Base-by-base conservation (phyloP, 179 eudicot species). In the Beta corolliflora region DNA sequence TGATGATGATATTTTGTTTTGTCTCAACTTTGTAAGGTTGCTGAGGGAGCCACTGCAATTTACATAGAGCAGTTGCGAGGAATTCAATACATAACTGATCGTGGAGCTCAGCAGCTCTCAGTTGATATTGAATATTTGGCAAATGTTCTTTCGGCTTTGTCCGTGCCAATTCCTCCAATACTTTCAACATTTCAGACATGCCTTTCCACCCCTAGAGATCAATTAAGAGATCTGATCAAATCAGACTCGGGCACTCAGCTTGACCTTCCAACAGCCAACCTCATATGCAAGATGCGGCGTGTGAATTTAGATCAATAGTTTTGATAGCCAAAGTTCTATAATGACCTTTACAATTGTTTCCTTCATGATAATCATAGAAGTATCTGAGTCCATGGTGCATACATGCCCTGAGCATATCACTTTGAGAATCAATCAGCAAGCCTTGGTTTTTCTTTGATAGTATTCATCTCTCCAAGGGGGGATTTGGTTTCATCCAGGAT, bases 21-120 rank as follows among this genome's bases (percentile, higher is more conserved):
- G 16, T 76, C 18, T 73, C 71, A 83, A 72, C 23, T 14, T 56
- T 75, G 41, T 25, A 75, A 93, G 99, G 99, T 95, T 76, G 99
- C 98, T 0, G 99, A 95, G 87, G 99, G 99, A 72, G 98, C 99
- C 23, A 86, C 97, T 3, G 94, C 95, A 25, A 93, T 95, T 68
- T 95, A 92, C 88, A 89, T 87, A 77, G 99, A 95, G 79, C 99
- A 95, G 83, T 80, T 95, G 84, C 90, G 98, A 23, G 98, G 97
- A 73, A 93, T 95, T 73, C 97, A 93, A 70, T 86, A 88, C 73
- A 86, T 95, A 81, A 92, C 97, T 44, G 98, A 93, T 77, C 93
- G 94, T 11, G 99, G 99, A 79, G 98, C 99, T 15, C 95, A 89
- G 77, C 99, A 95, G 84, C 88, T 95, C 16, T 82, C 98, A 18